Evolutionary conservation across 352 stramenopile species (phyloP).

Genomic region (Globisporangium heterothallicum): DNA sequence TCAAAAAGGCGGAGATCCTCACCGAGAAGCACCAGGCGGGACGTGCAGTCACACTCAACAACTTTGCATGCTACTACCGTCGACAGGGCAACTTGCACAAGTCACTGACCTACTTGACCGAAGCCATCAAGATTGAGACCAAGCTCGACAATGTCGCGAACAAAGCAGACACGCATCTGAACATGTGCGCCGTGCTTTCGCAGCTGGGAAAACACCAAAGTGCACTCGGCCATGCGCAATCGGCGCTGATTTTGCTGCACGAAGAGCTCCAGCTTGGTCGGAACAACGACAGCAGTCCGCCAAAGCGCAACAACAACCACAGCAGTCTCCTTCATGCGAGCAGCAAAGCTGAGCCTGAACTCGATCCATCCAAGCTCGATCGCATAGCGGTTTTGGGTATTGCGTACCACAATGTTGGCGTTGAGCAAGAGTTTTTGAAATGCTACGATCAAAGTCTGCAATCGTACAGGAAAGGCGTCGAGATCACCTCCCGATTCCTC

Average conservation of each 20-base stretch:
- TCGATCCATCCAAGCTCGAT: constrained; percentile 66
- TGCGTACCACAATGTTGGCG: constrained; percentile 94
- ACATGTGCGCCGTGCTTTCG: constrained; percentile 93
- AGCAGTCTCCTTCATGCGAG: constrained; percentile 2
- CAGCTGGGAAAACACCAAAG: constrained; percentile 88
- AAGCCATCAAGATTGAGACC: constrained; percentile 90
- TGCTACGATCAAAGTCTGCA: constrained; percentile 86
- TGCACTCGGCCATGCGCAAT: constrained; percentile 89
- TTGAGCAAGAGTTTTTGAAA: constrained; percentile 95
- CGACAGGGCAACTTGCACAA: constrained; percentile 88
- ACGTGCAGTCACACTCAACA: constrained; percentile 91
- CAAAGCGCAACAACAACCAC: constrained; percentile 15
- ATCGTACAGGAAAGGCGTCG: constrained; percentile 90
- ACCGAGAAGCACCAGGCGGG: constrained; percentile 82
- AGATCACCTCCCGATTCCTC: constrained; percentile 81
- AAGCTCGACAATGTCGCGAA: constrained; percentile 84
- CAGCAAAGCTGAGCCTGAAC: neutral
- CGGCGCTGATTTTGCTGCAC: constrained; percentile 89
- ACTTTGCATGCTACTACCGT: constrained; percentile 92
- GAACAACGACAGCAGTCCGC: constrained; percentile 7
- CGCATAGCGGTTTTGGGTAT: constrained; percentile 91
- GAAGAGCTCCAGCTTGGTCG: constrained; percentile 81
- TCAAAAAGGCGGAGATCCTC: constrained; percentile 94
- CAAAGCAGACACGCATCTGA: constrained; percentile 92
- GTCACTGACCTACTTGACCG: constrained; percentile 88